Evolutionary conservation across 805 yeast species (phyloP).

Genomic region (Citeromyces nyonsensis): DNA sequence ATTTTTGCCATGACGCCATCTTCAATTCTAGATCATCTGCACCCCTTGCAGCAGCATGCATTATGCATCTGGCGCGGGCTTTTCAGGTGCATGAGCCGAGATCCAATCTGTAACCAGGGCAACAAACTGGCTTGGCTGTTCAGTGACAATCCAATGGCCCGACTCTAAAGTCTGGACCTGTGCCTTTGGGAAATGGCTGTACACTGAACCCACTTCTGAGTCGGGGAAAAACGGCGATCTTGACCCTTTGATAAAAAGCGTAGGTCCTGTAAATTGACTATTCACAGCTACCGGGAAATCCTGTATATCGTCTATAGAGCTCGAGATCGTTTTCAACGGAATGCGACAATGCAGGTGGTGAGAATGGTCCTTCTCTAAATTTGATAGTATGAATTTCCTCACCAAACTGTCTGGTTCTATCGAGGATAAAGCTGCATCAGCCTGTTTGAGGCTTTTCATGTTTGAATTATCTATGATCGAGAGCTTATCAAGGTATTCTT

Average conservation of each 20-base stretch:
- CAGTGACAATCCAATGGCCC: conserved; percentile 90
- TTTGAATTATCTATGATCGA: conserved; percentile 4
- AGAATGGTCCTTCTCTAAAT: conserved; percentile 26
- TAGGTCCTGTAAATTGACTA: conserved; percentile 47
- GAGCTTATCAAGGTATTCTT: conserved; percentile 10
- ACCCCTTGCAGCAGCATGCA: neutral
- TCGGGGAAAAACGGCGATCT: conserved; percentile 26
- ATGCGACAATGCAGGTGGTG: conserved; percentile 24
- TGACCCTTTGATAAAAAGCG: conserved; percentile 65
- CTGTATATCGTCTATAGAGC: conserved; percentile 46
- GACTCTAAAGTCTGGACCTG: conserved; percentile 55
- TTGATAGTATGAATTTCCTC: conserved; percentile 62
- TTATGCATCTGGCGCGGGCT: neutral
- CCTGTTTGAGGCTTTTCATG: conserved; percentile 30
- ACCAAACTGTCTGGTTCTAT: conserved; percentile 45
- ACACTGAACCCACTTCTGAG: conserved; percentile 5
- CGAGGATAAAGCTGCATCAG: conserved; percentile 38
- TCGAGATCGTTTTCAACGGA: conserved; percentile 52
- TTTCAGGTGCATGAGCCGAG: neutral
- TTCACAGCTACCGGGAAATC: conserved; percentile 33
- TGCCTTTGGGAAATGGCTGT: conserved; percentile 42
- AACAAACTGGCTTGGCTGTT: conserved; percentile 62
- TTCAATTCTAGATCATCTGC: neutral
- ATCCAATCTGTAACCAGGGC: conserved; percentile 36
- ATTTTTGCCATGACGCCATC: neutral